Evolutionary conservation across 2,329 filamentous ascomycete genomes (phyloP).

Genomic region (Exophiala aquamarina): DNA sequence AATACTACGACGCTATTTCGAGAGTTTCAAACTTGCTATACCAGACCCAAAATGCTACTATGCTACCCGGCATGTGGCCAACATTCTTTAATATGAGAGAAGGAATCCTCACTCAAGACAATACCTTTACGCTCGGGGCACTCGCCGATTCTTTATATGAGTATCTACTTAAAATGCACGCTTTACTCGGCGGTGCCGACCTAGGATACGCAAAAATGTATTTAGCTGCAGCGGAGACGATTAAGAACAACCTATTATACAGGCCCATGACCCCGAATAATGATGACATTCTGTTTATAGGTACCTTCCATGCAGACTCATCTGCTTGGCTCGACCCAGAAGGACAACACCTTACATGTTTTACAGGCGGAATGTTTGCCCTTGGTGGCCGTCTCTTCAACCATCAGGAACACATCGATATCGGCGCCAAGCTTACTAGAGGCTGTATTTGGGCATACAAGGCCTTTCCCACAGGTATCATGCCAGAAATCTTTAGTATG

Average conservation of each 20-base stretch:
- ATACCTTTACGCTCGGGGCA: slow-evolving; percentile 54
- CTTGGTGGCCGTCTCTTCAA: slow-evolving; percentile 54
- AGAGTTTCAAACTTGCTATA: neutral
- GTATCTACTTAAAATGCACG: slow-evolving; percentile 63
- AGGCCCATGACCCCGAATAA: slow-evolving; percentile 62
- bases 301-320: slow-evolving; percentile 31
- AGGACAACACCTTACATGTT: slow-evolving; percentile 55
- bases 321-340: slow-evolving; percentile 38
- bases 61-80: slow-evolving; percentile 40
- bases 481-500: slow-evolving; percentile 58
- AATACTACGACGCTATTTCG: slow-evolving; percentile 43
- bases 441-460: slow-evolving; percentile 59
- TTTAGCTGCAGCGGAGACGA: slow-evolving; percentile 62
- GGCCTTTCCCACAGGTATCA: slow-evolving; percentile 49
- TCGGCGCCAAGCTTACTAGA: slow-evolving; percentile 52
- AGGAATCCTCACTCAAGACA: slow-evolving; percentile 17
- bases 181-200: slow-evolving; percentile 72
- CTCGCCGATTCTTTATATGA: slow-evolving; percentile 59
- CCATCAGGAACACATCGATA: slow-evolving; percentile 47
- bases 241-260: slow-evolving; percentile 73
- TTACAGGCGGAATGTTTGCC: slow-evolving; percentile 58
- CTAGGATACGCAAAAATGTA: slow-evolving; percentile 62
- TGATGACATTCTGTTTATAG: slow-evolving; percentile 40
- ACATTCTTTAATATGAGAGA: neutral
- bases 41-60: slow-evolving; percentile 32